Evolutionary conservation across 106 monocot species (phyloP).

Genomic region (Narthecium ossifragum): DNA sequence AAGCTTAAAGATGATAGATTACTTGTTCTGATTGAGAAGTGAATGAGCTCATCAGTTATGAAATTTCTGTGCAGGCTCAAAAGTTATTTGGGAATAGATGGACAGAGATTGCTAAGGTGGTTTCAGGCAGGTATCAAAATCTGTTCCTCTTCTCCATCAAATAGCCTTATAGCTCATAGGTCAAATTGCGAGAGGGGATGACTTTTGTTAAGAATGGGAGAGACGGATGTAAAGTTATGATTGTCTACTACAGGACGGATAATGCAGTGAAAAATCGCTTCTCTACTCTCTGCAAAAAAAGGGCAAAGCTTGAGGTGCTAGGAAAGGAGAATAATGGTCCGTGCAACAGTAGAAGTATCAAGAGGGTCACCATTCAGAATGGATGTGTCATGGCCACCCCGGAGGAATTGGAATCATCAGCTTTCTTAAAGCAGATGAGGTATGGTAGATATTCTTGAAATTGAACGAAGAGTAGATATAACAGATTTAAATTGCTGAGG

Average conservation of each 20-base stretch:
- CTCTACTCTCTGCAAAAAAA: slow-evolving; percentile 82
- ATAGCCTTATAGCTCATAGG: no score
- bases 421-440: slow-evolving; percentile 50
- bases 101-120: slow-evolving; percentile 96
- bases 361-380: slow-evolving; percentile 22
- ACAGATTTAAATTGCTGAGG: no score
- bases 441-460: slow-evolving; percentile 11
- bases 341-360: slow-evolving; percentile 13
- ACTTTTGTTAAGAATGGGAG: no score
- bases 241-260: slow-evolving; percentile 67
- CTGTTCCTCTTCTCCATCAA: neutral
- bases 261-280: slow-evolving; percentile 98
- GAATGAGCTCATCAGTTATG: neutral
- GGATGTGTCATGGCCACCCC: slow-evolving; percentile 4
- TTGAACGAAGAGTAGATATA: no score
- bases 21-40: neutral
- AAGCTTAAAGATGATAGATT: neutral
- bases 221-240: no score
- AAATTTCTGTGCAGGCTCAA: slow-evolving; percentile 58
- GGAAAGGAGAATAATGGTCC: slow-evolving; percentile 52
- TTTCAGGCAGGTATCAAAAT: slow-evolving; percentile 68
- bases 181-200: no score
- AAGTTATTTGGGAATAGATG: slow-evolving; percentile 92
- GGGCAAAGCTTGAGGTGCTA: slow-evolving; percentile 51
- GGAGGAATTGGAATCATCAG: slow-evolving; percentile 23